phyloP scores from a whole-genome alignment of 345 rosid genomes.

The Acer campestre region DNA sequence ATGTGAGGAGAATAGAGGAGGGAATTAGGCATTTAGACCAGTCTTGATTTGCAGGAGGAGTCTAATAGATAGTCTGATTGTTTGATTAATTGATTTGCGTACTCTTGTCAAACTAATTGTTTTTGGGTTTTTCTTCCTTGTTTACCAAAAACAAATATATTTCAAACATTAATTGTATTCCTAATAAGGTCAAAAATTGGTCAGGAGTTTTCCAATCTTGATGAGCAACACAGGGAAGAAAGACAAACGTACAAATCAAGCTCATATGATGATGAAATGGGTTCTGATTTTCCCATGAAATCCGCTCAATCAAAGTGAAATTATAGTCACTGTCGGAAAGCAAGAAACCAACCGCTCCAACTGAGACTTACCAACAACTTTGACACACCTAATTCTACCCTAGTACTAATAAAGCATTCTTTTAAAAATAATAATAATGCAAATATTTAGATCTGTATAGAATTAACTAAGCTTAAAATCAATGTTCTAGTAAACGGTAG shows the following conservation, averaged over 20 bases:
- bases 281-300: background rate
- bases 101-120: background rate
- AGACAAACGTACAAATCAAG: background rate
- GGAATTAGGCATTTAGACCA: too few relatives aligned
- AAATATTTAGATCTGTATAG: too few relatives aligned
- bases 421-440: too few relatives aligned
- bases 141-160: background rate
- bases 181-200: background rate
- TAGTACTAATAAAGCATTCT: background rate
- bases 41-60: too few relatives aligned
- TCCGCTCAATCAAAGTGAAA: background rate
- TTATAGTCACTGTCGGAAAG: background rate
- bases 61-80: too few relatives aligned
- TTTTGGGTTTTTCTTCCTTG: background rate
- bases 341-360: conserved; percentile 17
- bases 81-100: too few relatives aligned
- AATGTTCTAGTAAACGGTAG: too few relatives aligned
- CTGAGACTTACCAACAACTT: conserved; percentile 15
- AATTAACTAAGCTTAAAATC: too few relatives aligned
- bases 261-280: too few relatives aligned
- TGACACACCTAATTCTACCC: background rate
- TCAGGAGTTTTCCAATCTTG: background rate
- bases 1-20: too few relatives aligned
- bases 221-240: background rate
- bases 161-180: background rate